phyloP scores from a whole-genome alignment of 305 asterid genomes.

The Stenogyne calaminthoides region DNA sequence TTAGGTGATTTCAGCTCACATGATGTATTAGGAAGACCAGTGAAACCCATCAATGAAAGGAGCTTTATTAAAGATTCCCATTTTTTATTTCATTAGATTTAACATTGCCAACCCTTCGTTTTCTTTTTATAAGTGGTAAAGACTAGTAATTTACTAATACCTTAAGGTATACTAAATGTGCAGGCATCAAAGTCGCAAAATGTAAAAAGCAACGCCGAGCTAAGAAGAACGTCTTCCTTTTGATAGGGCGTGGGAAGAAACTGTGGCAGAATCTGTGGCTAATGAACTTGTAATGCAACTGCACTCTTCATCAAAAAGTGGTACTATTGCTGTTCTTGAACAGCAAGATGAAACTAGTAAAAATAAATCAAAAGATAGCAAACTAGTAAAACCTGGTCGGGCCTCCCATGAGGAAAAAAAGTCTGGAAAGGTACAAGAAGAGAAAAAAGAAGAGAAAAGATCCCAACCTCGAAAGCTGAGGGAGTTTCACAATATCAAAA shows the following conservation, averaged over 20 bases:
- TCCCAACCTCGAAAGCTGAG: slow-evolving; percentile 86
- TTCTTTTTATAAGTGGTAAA: slow-evolving; percentile 3
- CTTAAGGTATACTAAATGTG: slow-evolving; percentile 21
- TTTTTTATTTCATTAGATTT: background rate
- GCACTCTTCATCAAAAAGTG: slow-evolving; percentile 64
- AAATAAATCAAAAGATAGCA: slow-evolving; percentile 61
- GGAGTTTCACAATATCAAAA: slow-evolving; percentile 97
- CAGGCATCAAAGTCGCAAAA: slow-evolving; percentile 79
- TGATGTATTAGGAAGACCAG: slow-evolving; percentile 12
- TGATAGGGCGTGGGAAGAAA: slow-evolving; percentile 97
- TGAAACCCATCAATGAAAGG: slow-evolving; percentile 8
- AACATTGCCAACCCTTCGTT: slow-evolving; percentile 11
- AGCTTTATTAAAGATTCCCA: background rate
- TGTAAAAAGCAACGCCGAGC: slow-evolving; percentile 78
- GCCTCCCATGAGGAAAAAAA: slow-evolving; percentile 93
- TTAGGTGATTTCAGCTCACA: slow-evolving; percentile 19
- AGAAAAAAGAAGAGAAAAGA: slow-evolving; percentile 47
- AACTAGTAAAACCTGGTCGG: slow-evolving; percentile 80
- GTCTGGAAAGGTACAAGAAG: slow-evolving; percentile 74
- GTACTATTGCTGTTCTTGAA: slow-evolving; percentile 52
- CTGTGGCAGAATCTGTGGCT: slow-evolving; percentile 95
- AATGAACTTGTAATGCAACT: slow-evolving; percentile 82
- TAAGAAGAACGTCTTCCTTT: slow-evolving; percentile 94
- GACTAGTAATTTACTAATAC: slow-evolving; percentile 24
- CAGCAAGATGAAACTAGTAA: slow-evolving; percentile 69